Conservation (phyloP, 75 land plant species). For the Ceratopteris richardii region DNA sequence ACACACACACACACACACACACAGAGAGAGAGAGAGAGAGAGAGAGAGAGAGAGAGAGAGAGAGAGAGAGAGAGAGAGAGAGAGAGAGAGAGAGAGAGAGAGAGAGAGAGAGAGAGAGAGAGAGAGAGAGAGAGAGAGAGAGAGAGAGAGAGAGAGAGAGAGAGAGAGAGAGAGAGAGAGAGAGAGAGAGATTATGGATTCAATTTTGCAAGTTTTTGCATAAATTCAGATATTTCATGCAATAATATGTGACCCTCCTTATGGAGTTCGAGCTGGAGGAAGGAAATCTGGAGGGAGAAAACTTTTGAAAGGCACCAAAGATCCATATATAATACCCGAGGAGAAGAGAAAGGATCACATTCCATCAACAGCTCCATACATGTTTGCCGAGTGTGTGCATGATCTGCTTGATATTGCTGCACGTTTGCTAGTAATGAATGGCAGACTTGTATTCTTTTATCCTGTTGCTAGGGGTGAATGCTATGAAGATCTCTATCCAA, state of each 20-base stretch:
- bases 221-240: constrained; percentile 80
- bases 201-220: no score
- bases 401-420: constrained; percentile 91
- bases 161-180: no score
- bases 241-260: constrained; percentile 96
- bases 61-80: no score
- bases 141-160: no score
- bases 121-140: no score
- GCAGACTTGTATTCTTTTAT: constrained; percentile 89
- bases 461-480: constrained; percentile 59
- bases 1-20: no score
- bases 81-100: no score
- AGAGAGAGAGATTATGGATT: no score
- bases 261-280: constrained; percentile 98
- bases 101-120: no score
- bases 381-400: constrained; percentile 83
- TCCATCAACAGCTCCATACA: constrained; percentile 91
- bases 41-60: no score
- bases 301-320: constrained; percentile 60
- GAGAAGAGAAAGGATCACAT: constrained; percentile 83
- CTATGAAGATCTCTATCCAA: constrained; percentile 39
- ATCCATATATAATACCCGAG: constrained; percentile 87
- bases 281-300: constrained; percentile 95
- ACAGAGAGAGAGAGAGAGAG: no score
- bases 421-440: constrained; percentile 73